A percentile compares a stretch with the other conserved stretches of the same genome.
Conservation (phyloP, 371 early-diverging fungal species). For the Gilbertella persicaria region DNA sequence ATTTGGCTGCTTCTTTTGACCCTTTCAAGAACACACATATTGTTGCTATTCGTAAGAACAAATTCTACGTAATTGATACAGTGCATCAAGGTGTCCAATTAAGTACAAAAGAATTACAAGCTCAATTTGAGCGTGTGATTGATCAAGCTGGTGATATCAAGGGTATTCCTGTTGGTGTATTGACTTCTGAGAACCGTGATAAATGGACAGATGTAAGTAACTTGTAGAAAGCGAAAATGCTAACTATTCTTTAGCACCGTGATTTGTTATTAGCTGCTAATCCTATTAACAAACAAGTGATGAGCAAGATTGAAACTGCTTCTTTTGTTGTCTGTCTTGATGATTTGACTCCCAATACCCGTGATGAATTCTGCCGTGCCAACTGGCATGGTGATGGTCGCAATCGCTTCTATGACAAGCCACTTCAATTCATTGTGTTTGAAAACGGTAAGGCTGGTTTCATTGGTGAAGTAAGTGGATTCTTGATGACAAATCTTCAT, state of each 20-base stretch:
- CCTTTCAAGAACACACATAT: conserved; percentile 81
- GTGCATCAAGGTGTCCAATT: conserved; percentile 77
- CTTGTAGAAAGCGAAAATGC: not conserved
- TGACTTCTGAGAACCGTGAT: conserved; percentile 93
- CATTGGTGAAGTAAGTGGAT: conserved; percentile 71
- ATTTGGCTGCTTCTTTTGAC: conserved; percentile 74
- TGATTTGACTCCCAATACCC: conserved; percentile 77
- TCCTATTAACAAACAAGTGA: conserved; percentile 68
- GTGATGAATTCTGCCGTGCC: conserved; percentile 77
- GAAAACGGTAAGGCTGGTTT: conserved; percentile 97
- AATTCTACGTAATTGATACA: conserved; percentile 82
- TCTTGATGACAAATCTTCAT: not conserved
- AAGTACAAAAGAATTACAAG: conserved; percentile 82
- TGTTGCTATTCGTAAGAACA: conserved; percentile 87
- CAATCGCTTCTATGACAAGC: conserved; percentile 95
- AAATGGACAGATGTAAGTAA: conserved; percentile 83
- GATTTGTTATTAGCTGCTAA: conserved; percentile 63
- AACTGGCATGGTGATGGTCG: conserved; percentile 95
- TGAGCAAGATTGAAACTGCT: conserved; percentile 83
- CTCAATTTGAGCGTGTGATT: conserved; percentile 76
- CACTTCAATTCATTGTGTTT: conserved; percentile 90
- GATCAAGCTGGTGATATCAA: conserved; percentile 71
- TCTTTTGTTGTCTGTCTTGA: conserved; percentile 90
- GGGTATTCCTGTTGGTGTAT: conserved; percentile 79
- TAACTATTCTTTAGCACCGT: conserved; percentile 40